Evolutionary conservation across 1,139 yeast species (phyloP).

Genomic region (Arxiozyma bovina): DNA sequence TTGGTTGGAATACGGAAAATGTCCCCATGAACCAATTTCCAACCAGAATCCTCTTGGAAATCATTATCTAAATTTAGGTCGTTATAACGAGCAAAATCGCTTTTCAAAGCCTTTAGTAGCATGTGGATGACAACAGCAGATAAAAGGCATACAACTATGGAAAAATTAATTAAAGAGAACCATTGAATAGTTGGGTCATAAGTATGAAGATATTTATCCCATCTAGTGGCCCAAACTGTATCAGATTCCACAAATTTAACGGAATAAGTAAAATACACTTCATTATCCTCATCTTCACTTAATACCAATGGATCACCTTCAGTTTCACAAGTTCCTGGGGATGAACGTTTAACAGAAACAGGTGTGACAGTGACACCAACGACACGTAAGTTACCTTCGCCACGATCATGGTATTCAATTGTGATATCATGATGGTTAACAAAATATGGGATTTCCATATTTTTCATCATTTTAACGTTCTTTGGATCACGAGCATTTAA

Average conservation of each 20-base stretch:
- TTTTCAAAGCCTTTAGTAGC: constrained; percentile 68
- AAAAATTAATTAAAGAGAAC: constrained; percentile 83
- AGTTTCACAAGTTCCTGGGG: constrained; percentile 31
- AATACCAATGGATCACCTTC: constrained; percentile 38
- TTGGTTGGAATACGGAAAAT: constrained; percentile 79
- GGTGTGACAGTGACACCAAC: constrained; percentile 85
- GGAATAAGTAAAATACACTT: constrained; percentile 52
- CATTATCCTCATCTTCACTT: constrained; percentile 34
- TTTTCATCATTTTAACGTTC: constrained; percentile 13
- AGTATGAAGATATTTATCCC: constrained; percentile 94
- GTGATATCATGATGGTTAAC: constrained; percentile 72
- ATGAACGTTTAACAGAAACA: constrained; percentile 46
- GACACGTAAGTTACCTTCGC: constrained; percentile 63
- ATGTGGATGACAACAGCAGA: constrained; percentile 76
- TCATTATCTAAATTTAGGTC: constrained; percentile 83
- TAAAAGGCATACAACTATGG: constrained; percentile 67
- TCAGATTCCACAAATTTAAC: constrained; percentile 57
- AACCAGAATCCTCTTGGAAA: constrained; percentile 87
- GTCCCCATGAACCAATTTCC: constrained; percentile 96
- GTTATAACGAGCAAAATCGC: constrained; percentile 81
- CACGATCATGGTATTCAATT: constrained; percentile 75
- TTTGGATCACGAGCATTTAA: constrained; percentile 15
- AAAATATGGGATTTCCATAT: constrained; percentile 40
- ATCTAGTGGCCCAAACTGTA: constrained; percentile 94
- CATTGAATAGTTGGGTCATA: constrained; percentile 91